These are phyloP conservation scores for Fomes fomentarius DNA, from an alignment of 1,284 basidiomycete species.

Conservation along the genomic window DNA sequence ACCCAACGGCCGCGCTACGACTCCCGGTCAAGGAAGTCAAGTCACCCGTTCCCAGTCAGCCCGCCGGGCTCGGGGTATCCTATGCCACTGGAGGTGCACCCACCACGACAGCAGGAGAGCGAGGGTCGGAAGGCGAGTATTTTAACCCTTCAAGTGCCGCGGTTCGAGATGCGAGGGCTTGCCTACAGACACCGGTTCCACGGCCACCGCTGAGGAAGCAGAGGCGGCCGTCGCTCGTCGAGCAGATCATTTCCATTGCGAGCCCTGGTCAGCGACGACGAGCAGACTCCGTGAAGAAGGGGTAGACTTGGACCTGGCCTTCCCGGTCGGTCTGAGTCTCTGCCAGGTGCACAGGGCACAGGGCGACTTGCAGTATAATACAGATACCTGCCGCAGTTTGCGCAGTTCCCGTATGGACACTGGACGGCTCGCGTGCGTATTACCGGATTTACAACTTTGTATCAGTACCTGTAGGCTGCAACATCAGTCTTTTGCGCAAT, in stretches of 20 bases:
- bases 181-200: conserved; percentile 4
- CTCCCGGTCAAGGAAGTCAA: conserved; percentile 7
- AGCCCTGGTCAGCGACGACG: conserved; percentile 13
- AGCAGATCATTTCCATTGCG: conserved; percentile 20
- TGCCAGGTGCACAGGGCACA: conserved; percentile 7
- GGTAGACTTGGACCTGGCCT: not conserved
- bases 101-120: conserved; percentile 18
- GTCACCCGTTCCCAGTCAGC: conserved; percentile 31
- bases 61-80: conserved; percentile 33
- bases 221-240: conserved; percentile 23
- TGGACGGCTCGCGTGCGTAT: too few relatives aligned
- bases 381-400: too few relatives aligned
- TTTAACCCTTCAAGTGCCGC: not conserved
- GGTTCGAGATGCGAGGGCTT: conserved; percentile 8
- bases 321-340: not conserved
- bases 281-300: conserved; percentile 15
- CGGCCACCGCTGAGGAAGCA: conserved; percentile 21
- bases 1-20: conserved; percentile 11
- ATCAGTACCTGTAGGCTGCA: too few relatives aligned
- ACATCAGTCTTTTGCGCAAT: too few relatives aligned
- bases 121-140: conserved; percentile 19
- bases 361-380: not conserved
- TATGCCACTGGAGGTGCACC: conserved; percentile 24
- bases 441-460: too few relatives aligned
- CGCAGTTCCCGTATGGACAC: too few relatives aligned